Conservation (phyloP, 2,329 filamentous ascomycete genomes). For the Berkeleyomyces rouxiae region DNA sequence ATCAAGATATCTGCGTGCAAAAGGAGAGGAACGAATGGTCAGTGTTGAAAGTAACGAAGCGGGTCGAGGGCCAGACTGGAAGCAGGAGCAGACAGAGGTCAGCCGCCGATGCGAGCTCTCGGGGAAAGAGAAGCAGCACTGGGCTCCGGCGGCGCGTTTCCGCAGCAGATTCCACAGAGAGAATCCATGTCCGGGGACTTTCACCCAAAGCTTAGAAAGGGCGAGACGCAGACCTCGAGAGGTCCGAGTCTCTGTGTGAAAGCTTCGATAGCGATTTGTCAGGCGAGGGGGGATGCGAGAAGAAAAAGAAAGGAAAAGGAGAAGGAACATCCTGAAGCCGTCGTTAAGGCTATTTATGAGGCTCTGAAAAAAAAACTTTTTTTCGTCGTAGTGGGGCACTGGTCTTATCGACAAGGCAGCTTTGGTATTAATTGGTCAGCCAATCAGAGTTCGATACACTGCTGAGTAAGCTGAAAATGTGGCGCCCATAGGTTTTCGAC, state of each 20-base stretch:
- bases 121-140: conserved; percentile 22
- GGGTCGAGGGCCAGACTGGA: neutral
- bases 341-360: neutral
- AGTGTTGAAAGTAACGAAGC: neutral
- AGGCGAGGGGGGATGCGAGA: conserved; percentile 67
- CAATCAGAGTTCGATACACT: neutral
- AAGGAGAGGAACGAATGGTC: conserved; percentile 17
- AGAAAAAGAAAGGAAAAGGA: conserved; percentile 18
- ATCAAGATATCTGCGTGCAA: conserved; percentile 3
- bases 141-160: conserved; percentile 99
- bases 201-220: conserved; percentile 75
- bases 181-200: conserved; percentile 90
- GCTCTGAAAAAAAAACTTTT: conserved; percentile 12
- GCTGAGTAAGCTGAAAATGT: neutral
- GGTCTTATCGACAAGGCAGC: too few species aligned
- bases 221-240: conserved; percentile 19
- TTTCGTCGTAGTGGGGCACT: conserved; percentile 5
- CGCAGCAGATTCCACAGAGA: conserved; percentile 36
- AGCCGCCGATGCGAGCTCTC: conserved; percentile 19
- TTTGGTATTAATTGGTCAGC: neutral
- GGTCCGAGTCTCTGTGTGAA: conserved; percentile 54
- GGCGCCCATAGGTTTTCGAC: neutral
- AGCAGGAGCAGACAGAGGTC: conserved; percentile 23
- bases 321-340: conserved; percentile 12
- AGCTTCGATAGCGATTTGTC: conserved; percentile 99